Base-by-base conservation (phyloP, 2,329 filamentous ascomycete species). In the Aspergillus sp. region DNA sequence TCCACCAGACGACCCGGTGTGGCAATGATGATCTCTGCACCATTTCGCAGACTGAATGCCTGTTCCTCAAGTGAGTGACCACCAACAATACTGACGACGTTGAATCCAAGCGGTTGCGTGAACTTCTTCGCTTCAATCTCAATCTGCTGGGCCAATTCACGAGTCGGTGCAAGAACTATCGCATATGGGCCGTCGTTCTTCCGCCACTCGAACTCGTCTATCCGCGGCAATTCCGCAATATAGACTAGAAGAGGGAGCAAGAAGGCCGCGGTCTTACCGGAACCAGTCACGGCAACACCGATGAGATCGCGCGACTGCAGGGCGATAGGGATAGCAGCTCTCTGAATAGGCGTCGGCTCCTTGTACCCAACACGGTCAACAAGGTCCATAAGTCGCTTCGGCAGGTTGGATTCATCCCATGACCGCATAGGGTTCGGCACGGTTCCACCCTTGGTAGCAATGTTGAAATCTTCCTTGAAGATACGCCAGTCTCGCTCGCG, bases 401-500 rank as follows among this genome's bases (percentile, higher is more conserved):
- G 93, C 39, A 99, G 81, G 5, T 82, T 83, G 3, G 93, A 96
- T 74, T 99, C 95, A 47, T 84, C 72, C 95, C 95, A 99, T 65
- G 83, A 91, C 49, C 95, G 91, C 93, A 99, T 98, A 0, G 95
- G 95, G 68, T 98, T 93, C 1, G 95, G 95, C 55, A 98, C 91
- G 24, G 84, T 83, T 43, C 93, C 93, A 57, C 95, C 95, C 74
- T 96, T 98, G 8, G 92, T 97, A 41, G 89, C 83, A 71, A 99
- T 99, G 66, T 95, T 96, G 78, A 96, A 98, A 75, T 99, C 93
- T 74, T 98, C 95, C 77, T 98, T 99, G 86, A 99, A 97, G 67
- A 99, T 98, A 71, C 95, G 90, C 95, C 95, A 99, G 76, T 99
- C 95, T 72, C 95, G 84, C 77, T 98, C 93, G 61, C 91, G 90